Base-by-base conservation (phyloP, 192 early-diverging fungal species). In the Phycomyces blakesleeanus region DNA sequence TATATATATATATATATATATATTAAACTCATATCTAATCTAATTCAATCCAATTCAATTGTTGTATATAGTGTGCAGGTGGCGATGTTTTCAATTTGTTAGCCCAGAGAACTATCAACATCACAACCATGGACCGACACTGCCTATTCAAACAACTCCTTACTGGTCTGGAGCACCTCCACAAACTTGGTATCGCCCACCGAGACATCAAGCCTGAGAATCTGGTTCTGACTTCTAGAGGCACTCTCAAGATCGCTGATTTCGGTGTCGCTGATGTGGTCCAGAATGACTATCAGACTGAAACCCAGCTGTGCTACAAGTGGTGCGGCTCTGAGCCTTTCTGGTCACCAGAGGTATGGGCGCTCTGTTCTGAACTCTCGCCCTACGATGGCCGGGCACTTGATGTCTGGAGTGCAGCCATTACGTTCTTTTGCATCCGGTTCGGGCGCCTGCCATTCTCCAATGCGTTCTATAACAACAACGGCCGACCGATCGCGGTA, bases 241-340 rank as follows among this genome's bases (percentile, higher is more conserved):
- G 88, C 64, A 86, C 83, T 21, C 64, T 98, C 61, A 98, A 98
- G 74, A 94, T 98, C 72, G 94, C 95, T 9, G 96, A 98, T 81
- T 98, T 98, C 85, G 97, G 97, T 51, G 94, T 97, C 12, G 91
- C 91, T 2, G 92, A 94, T 70, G 97, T 98, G 7, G 97, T 98
- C 79, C 82, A 89, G 52, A 84, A 83, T 15, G 86, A 86, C 38
- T 94, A 91, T 87, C 87, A 94, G 71, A 84, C 77, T 49, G 68
- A 75, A 49, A 56, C 85, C 55, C 92, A 91, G 69, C 83, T 89
- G 49, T 93, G 92, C 59, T 81, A 86, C 50, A 95, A 96, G n/a
- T 76, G 95, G 53, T 93, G 92, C 71, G 97, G 97, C 21, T 93
- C 90, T 20, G 94, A 93, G 57, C 94, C 94, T 14, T 98, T 98